Conservation (phyloP, 2,329 filamentous ascomycete species). For the Aspergillus floridensis region DNA sequence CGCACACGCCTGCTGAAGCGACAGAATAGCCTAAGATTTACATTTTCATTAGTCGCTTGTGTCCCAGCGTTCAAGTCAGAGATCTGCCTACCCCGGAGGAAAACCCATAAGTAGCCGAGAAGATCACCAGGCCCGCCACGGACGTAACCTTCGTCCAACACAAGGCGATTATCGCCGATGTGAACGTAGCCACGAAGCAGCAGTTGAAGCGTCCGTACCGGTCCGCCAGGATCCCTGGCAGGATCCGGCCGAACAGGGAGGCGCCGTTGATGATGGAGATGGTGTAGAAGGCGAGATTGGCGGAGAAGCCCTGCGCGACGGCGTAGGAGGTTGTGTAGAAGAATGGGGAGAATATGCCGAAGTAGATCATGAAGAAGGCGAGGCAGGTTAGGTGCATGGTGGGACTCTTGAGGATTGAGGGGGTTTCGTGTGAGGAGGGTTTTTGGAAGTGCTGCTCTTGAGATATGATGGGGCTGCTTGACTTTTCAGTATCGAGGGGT, state of each 20-base stretch:
- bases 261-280: constrained; percentile 63
- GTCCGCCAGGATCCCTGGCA: constrained; percentile 57
- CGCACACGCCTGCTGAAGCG: constrained; percentile 48
- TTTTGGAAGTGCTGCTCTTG: not conserved
- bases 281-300: constrained; percentile 60
- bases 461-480: not conserved
- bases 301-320: constrained; percentile 40
- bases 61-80: no score
- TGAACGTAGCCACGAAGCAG: constrained; percentile 37
- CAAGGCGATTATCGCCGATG: constrained; percentile 38
- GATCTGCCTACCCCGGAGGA: constrained; percentile 41
- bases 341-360: not conserved
- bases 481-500: not conserved
- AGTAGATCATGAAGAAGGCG: constrained; percentile 27
- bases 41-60: not conserved
- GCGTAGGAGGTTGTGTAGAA: not conserved
- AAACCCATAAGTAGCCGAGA: constrained; percentile 45
- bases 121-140: constrained; percentile 30
- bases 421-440: constrained; percentile 6
- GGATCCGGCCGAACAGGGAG: constrained; percentile 54
- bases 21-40: constrained; percentile 43
- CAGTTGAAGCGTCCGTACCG: constrained; percentile 54
- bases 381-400: constrained; percentile 27
- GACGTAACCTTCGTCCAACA: constrained; percentile 34
- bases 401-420: constrained; percentile 24